Percentiles rank a stretch among this genome's conserved stretches.
phyloP scores from a whole-genome alignment of 2,329 filamentous ascomycete genomes.

The Trichoderma atroviride region DNA sequence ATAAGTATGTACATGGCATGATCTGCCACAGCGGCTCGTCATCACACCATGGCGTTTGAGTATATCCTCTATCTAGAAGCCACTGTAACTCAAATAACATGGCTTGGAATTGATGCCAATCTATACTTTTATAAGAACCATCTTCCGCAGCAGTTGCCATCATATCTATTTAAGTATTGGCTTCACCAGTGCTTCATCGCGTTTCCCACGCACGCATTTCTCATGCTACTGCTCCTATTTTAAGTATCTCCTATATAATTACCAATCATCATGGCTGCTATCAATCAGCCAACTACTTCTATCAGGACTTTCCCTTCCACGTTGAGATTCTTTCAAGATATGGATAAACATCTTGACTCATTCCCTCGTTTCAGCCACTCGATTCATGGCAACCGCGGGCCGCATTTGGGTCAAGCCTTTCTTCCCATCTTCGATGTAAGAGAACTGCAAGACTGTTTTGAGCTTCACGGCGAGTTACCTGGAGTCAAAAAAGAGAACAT shows the following conservation, averaged over 20 bases:
- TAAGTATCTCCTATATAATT: not conserved
- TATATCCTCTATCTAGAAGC: not conserved
- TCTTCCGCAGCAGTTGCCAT: not conserved
- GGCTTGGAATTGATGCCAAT: not conserved
- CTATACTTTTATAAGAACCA: no score
- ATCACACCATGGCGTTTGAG: not conserved
- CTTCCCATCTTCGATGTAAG: conserved; percentile 71
- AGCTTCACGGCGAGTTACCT: conserved; percentile 76
- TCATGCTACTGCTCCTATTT: not conserved
- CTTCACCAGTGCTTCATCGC: not conserved
- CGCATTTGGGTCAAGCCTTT: not conserved
- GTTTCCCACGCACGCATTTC: not conserved
- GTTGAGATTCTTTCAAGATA: not conserved
- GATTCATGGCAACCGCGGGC: not conserved
- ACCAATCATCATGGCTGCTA: not conserved
- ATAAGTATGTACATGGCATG: not conserved
- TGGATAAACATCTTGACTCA: not conserved
- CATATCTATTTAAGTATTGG: not conserved
- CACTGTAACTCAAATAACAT: not conserved
- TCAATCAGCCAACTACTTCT: not conserved
- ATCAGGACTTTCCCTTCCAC: not conserved
- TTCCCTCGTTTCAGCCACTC: not conserved
- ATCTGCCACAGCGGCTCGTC: not conserved
- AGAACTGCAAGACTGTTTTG: conserved; percentile 65
- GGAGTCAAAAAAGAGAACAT: conserved; percentile 72